Base-by-base conservation (phyloP, 2,329 filamentous ascomycete species). In the Alternaria triticina region DNA sequence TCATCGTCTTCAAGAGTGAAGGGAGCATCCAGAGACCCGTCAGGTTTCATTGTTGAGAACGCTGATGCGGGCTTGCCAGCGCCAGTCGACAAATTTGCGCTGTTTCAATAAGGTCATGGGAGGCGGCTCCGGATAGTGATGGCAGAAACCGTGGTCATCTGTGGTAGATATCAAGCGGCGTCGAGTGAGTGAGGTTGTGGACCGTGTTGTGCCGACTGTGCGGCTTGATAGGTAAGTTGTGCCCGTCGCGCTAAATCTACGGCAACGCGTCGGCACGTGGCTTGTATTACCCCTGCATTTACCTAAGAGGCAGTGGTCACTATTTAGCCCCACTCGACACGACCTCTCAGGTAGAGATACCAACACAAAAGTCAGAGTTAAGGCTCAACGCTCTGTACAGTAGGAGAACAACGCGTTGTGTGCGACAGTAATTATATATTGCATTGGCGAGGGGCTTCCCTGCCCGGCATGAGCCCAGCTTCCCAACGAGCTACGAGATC, bases 211-310 rank as follows among this genome's bases (percentile, higher is more conserved):
- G 51, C 27, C 33, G 46, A 27, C 36, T 50, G 9, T 49, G 49
- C 25, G 36, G 55, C 30, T 15, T 49, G 40, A 23, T 11, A 22
- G 30, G 30, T n/a, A 52, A 6, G 17, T 23, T 15, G 23, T 23
- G 5, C 6, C 49, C n/a, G 49, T 54, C 59, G 49, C 59, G 59
- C 50, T 62, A 59, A 59, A 27, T 13, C 36, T 44, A 51, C 25
- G 50, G 44, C 43, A 55, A 33, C 60, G 44, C 60, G 60, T 62
- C 44, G 50, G 57, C 60, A 62, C 60, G 60, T 62, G 60, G 50
- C 40, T 40, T 52, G 15, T 28, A 47, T 15, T 36, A 59, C 56
- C 55, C 50, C 45, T 57, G 58, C 44, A 47, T 28, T 30, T 56
- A 56, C n/a, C n/a, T 20, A 46, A 27, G 47, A 27, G 17, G 43